These are phyloP conservation scores for Aurifilum marmelostoma DNA, from an alignment of 2,329 filamentous ascomycete genomes.

Conservation along the genomic window DNA sequence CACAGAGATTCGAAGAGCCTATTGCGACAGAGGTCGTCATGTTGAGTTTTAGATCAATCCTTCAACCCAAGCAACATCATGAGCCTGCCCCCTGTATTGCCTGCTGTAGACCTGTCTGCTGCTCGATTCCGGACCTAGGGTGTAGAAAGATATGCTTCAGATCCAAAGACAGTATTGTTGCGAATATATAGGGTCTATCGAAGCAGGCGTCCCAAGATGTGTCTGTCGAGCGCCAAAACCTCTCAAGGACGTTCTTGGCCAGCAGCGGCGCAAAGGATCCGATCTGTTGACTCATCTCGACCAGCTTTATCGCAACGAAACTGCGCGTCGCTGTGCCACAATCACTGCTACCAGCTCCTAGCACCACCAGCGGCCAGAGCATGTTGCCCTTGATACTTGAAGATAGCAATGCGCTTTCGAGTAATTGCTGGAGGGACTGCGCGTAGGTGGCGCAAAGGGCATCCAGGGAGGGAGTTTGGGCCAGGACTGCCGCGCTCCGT, in stretches of 20 bases:
- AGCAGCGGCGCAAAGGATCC: conserved; percentile 38
- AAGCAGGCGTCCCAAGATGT: conserved; percentile 44
- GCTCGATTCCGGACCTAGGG: background rate
- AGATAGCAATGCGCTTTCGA: conserved; percentile 31
- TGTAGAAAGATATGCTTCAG: conserved; percentile 12
- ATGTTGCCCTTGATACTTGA: conserved; percentile 33
- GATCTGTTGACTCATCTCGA: conserved; percentile 34
- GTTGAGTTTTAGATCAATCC: background rate
- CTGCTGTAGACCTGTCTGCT: background rate
- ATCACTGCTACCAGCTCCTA: conserved; percentile 40
- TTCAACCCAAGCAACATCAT: background rate
- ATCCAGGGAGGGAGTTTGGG: conserved; percentile 27
- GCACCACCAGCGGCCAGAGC: conserved; percentile 42
- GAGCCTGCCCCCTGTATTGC: background rate
- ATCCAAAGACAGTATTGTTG: conserved; percentile 29
- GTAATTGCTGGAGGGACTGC: conserved; percentile 30
- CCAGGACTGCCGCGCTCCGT: conserved; percentile 38
- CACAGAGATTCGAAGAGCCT: background rate
- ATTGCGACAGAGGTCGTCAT: background rate
- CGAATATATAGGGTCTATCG: conserved; percentile 39
- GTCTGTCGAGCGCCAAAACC: conserved; percentile 41
- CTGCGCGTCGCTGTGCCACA: conserved; percentile 30
- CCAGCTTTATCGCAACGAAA: conserved; percentile 37
- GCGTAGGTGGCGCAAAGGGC: conserved; percentile 24
- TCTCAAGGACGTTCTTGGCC: conserved; percentile 39